Base-by-base conservation (phyloP, 352 stramenopile species). In the Phytophthora cactorum region DNA sequence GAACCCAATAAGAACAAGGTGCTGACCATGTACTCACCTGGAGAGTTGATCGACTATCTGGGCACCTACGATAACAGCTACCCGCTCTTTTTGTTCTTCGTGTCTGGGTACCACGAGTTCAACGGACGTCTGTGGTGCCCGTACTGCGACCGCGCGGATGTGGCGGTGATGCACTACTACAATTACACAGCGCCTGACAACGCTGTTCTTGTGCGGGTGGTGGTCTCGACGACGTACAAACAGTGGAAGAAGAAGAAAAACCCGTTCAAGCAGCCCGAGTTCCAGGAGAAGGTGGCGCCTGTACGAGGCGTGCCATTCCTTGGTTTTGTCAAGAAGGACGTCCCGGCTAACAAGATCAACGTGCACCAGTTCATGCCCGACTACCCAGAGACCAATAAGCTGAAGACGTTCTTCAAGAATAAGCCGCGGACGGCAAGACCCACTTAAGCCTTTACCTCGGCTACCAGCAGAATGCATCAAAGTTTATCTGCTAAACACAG, bases 171-270 rank as follows among this genome's bases (percentile, higher is more conserved):
- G 66, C 83, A 93, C 72, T 91, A 93, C 65, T 95, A 83, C 75
- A 92, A 93, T 66, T 83, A 88, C 64, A 86, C 84, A 7, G 86
- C 86, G 10, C 78, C 84, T 0, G 72, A 83, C 31, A 72, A 75
- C 17, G 82, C 86, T 2, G 74, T 92, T 43, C 56, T 95, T 52
- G 51, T 95, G 27, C 78, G 75, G 1, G 69, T 80, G 9, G 67
- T 90, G 28, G 83, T 92, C 7, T 61, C 67, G 3, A 52, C 65
- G 47, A 81, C 84, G 59, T 93, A 91, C 74, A 85, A 88, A 63
- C 62, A 77, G 61, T 95, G 86, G 86, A 92, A 95, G 67, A 88
- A 89, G 65, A 88, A 86, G 53, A 79, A 77, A n/a, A 91, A 93
- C 63, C 78, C 82, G 29, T 93, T 92, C 70, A 91, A 91, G 68